Conservation (phyloP, 2,329 filamentous ascomycete species). For the Davidsoniella eucalypti region DNA sequence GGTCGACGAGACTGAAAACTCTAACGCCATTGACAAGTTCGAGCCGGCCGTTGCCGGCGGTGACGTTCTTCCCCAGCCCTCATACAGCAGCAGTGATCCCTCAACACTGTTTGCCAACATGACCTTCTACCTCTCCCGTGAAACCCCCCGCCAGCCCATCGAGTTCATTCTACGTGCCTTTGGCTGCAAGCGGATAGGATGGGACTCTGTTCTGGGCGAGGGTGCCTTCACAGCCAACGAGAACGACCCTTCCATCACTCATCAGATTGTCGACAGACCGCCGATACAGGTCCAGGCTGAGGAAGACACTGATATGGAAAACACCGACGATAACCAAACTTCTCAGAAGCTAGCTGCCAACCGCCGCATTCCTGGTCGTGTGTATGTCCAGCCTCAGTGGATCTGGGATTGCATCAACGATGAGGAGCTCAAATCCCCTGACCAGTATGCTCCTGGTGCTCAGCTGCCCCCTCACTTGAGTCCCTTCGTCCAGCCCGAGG, state of each 20-base stretch:
- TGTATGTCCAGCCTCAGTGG: constrained; percentile 95
- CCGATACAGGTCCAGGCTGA: constrained; percentile 44
- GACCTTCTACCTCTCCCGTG: constrained; percentile 84
- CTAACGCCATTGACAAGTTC: constrained; percentile 74
- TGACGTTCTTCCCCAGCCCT: constrained; percentile 71
- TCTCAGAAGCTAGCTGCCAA: constrained; percentile 41
- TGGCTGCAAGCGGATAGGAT: constrained; percentile 88
- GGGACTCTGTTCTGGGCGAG: constrained; percentile 80
- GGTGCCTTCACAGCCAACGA: constrained; percentile 88
- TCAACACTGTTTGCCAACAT: constrained; percentile 71
- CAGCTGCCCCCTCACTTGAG: constrained; percentile 86
- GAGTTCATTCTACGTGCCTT: constrained; percentile 91
- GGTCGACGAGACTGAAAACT: constrained; percentile 28
- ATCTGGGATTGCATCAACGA: constrained; percentile 96
- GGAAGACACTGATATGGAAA: constrained; percentile 24
- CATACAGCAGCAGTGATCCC: constrained; percentile 45
- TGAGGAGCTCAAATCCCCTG: constrained; percentile 69
- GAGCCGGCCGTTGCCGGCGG: constrained; percentile 69
- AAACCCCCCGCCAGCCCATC: constrained; percentile 76
- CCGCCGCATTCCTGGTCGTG: constrained; percentile 72
- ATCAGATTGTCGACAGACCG: constrained; percentile 89
- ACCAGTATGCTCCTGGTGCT: constrained; percentile 78
- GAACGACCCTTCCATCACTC: constrained; percentile 74
- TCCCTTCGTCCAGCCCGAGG: constrained; percentile 78
- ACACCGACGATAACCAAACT: constrained; percentile 44